Conservation (phyloP, 2,329 filamentous ascomycete species). For the Xylaria sp. region DNA sequence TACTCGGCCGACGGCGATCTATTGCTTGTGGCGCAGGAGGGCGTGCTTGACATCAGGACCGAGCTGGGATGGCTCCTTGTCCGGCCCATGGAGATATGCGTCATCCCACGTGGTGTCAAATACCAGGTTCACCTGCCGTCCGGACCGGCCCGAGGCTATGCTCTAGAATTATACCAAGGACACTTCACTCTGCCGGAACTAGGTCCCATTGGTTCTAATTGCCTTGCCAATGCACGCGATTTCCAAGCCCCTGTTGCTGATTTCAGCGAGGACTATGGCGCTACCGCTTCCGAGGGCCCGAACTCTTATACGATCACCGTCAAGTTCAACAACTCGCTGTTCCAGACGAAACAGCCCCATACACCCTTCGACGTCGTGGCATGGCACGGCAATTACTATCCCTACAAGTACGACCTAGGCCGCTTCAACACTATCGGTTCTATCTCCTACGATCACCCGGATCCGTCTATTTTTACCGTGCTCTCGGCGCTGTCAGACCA, state of each 20-base stretch:
- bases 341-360: conserved; percentile 69
- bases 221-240: conserved; percentile 71
- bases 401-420: conserved; percentile 77
- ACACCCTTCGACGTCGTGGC: conserved; percentile 76
- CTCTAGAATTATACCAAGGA: conserved; percentile 71
- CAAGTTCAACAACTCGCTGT: conserved; percentile 72
- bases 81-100: conserved; percentile 74
- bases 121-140: conserved; percentile 68
- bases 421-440: conserved; percentile 75
- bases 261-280: conserved; percentile 65
- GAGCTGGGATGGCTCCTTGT: conserved; percentile 74
- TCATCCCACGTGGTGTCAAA: conserved; percentile 72
- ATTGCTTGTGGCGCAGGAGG: conserved; percentile 74
- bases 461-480: conserved; percentile 75
- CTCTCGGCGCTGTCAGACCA: conserved; percentile 64
- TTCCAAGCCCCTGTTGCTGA: conserved; percentile 72
- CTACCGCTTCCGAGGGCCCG: conserved; percentile 49
- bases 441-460: conserved; percentile 75
- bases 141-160: conserved; percentile 67
- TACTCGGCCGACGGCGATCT: conserved; percentile 81
- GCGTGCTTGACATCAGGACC: conserved; percentile 73
- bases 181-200: conserved; percentile 72
- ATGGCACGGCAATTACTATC: conserved; percentile 78
- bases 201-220: conserved; percentile 71
- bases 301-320: conserved; percentile 60